Evolutionary conservation across 2,329 filamentous ascomycete genomes (phyloP), one percentile per base, ranked within the genome.

Genomic region (Capronia coronata): DNA sequence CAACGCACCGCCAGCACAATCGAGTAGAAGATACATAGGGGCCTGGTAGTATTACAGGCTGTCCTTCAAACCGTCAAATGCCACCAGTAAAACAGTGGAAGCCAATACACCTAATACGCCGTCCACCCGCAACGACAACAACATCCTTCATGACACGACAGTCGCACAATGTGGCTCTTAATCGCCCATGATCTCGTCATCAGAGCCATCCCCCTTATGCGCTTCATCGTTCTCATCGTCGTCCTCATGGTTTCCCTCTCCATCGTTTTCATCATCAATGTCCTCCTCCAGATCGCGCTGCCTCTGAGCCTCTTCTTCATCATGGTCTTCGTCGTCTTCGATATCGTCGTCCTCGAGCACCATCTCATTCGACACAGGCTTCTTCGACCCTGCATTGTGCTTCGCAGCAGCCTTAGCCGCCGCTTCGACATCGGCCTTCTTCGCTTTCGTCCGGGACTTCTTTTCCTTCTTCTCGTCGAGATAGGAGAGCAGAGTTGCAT

Each of bases 401-500:
- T 14, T 42, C 47, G 35, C 30, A 8, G 29, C 21, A 34, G 29
- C 30, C 45, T 46, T 49, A 11, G 25, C 46, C 23, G 39, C 43
- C 7, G 35, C n/a, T n/a, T 45, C 18, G 21, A 35, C 19, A 25
- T 25, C 2, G 8, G 19, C 11, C 18, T 48, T 57, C 34, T 37
- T 37, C 7, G 34, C 14, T 11, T 37, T 37, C 34, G 34, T 5
- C 14, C 14, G 7, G 8, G 52, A 39, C 59, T 60, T 52, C 48
- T 52, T 48, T 32, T 37, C 37, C 32, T 34, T 52, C 51, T 52
- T 61, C 55, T 41, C 67, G 61, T 95, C 89, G 2, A 97, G 73
- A 65, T 84, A 93, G 7, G 80, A 79, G 3, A 95, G 72, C 5
- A 96, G 81, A 61, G 93, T 88, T 62, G 84, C 87, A 74, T 87